These are phyloP conservation scores for Paracoccidioides lutzii DNA, from an alignment of 2,329 filamentous ascomycete genomes.

Conservation along the genomic window DNA sequence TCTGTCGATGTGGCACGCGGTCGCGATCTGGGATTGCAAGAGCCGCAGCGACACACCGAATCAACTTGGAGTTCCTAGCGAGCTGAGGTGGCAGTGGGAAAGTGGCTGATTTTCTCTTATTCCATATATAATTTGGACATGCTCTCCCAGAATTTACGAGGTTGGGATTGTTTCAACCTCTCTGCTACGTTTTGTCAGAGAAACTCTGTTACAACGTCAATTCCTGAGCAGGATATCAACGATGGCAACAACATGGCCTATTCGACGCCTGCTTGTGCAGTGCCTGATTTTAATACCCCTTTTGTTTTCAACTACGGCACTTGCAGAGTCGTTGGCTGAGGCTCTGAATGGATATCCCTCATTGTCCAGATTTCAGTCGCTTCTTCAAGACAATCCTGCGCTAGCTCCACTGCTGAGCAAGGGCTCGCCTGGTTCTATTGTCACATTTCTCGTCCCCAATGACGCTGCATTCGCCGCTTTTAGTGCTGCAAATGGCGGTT, in stretches of 20 bases:
- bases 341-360: background rate
- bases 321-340: background rate
- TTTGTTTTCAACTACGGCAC: background rate
- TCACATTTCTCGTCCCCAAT: constrained; percentile 5
- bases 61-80: background rate
- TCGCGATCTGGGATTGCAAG: background rate
- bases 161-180: background rate
- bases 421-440: background rate
- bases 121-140: background rate
- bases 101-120: background rate
- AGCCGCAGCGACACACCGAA: background rate
- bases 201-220: background rate
- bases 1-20: background rate
- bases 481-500: background rate
- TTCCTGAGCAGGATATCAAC: background rate
- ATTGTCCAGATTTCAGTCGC: background rate
- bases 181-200: background rate
- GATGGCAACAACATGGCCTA: constrained; percentile 3
- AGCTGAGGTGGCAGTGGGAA: background rate
- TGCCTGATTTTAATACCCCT: background rate
- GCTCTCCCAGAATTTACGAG: background rate
- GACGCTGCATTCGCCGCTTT: constrained; percentile 5
- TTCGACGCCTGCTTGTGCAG: background rate
- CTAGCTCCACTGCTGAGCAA: background rate
- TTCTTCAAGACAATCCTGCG: background rate